These are phyloP conservation scores for Melocanna baccifera DNA, from an alignment of 176 grass and related monocot genomes.

Conservation along the genomic window DNA sequence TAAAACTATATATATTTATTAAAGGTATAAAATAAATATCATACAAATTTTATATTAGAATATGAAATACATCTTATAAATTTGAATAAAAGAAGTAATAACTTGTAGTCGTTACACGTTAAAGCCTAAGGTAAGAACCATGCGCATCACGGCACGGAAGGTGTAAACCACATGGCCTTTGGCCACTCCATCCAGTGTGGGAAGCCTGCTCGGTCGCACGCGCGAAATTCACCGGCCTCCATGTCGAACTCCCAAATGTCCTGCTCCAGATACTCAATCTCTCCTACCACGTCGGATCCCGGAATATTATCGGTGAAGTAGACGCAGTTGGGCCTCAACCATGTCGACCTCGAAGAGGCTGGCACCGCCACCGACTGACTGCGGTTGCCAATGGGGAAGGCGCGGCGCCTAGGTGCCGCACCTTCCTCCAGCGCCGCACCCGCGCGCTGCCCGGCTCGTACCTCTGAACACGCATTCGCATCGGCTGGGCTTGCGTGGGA, in stretches of 20 bases:
- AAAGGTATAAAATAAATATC: too few relatives aligned
- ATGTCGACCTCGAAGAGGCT: not conserved
- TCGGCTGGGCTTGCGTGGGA: not conserved
- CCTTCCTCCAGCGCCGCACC: not conserved
- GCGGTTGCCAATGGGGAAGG: not conserved
- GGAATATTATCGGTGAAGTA: not conserved
- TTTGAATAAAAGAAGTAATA: too few relatives aligned
- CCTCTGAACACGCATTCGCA: not conserved
- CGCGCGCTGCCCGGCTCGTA: too few relatives aligned
- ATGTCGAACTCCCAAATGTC: not conserved
- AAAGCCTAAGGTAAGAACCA: too few relatives aligned
- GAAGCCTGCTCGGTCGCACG: not conserved
- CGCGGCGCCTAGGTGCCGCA: not conserved
- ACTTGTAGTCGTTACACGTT: too few relatives aligned
- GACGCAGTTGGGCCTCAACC: constrained; percentile 22
- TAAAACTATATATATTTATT: too few relatives aligned
- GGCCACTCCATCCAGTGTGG: not conserved
- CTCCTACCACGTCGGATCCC: not conserved
- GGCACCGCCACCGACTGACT: not conserved
- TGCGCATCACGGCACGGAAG: not conserved
- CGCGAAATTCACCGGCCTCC: not conserved
- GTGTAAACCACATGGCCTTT: constrained; percentile 13
- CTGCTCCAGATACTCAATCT: not conserved
- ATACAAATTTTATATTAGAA: too few relatives aligned
- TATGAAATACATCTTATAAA: too few relatives aligned